Conservation (phyloP, 208 protist genomes). For the Leishmania tarentolae region DNA sequence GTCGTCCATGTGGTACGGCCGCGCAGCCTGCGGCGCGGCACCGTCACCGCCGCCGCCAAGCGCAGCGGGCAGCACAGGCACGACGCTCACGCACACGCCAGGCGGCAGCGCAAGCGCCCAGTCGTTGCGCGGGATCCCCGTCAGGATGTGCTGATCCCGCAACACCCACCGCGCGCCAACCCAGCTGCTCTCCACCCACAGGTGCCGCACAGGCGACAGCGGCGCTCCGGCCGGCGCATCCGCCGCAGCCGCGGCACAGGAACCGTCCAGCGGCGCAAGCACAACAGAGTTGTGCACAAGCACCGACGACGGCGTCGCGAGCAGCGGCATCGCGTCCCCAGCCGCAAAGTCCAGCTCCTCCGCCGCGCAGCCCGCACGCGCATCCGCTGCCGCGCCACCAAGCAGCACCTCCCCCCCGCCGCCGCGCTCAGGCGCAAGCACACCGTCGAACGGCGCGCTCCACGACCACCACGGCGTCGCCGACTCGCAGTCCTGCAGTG, state of each 20-base stretch:
- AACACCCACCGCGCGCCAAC: slow-evolving; percentile 34
- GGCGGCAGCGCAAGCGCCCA: slow-evolving; percentile 41
- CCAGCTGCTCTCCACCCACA: slow-evolving; percentile 59
- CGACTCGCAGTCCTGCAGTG: slow-evolving; percentile 30
- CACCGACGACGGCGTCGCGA: slow-evolving; percentile 28
- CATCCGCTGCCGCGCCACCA: not conserved
- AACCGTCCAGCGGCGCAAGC: slow-evolving; percentile 23
- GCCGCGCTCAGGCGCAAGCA: slow-evolving; percentile 17
- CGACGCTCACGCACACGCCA: slow-evolving; percentile 38
- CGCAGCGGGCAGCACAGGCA: slow-evolving; percentile 24
- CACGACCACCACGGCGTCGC: slow-evolving; percentile 28
- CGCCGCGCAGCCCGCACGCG: not conserved
- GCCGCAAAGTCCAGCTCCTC: slow-evolving; percentile 17
- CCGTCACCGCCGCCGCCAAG: not conserved
- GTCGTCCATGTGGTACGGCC: slow-evolving; percentile 51
- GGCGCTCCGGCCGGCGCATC: not conserved
- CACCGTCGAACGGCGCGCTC: slow-evolving; percentile 26
- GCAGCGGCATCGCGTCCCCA: slow-evolving; percentile 34
- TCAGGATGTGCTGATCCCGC: slow-evolving; percentile 36
- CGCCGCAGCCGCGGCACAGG: slow-evolving; percentile 4
- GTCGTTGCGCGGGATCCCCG: slow-evolving; percentile 45
- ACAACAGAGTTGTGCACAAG: slow-evolving; percentile 33
- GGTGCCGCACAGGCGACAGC: slow-evolving; percentile 9
- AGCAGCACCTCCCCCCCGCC: not conserved
- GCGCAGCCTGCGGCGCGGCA: slow-evolving; percentile 23